Evolutionary conservation across 2,329 filamentous ascomycete genomes (phyloP).

Genomic region (Ophiostoma novo-ulmi): DNA sequence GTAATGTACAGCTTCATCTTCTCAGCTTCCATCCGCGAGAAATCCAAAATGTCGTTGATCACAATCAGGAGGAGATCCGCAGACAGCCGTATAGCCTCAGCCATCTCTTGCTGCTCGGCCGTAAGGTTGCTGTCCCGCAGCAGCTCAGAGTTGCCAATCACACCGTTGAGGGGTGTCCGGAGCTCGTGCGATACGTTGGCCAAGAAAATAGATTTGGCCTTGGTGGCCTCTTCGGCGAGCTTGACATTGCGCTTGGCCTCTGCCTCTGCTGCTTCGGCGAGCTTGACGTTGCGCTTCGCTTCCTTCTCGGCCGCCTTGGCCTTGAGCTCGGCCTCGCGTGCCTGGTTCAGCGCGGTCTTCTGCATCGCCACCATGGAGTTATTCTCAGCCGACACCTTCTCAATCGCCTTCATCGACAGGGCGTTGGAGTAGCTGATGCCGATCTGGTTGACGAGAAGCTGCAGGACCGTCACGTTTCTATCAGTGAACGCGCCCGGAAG

Average conservation of each 20-base stretch:
- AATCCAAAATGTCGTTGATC: constrained; percentile 77
- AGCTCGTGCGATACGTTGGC: constrained; percentile 78
- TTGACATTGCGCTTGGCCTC: constrained; percentile 67
- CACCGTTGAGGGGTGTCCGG: constrained; percentile 76
- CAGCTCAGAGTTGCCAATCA: constrained; percentile 83
- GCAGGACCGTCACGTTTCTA: constrained; percentile 60
- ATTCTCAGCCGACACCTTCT: constrained; percentile 74
- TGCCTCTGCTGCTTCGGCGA: constrained; percentile 79
- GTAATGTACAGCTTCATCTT: constrained; percentile 76
- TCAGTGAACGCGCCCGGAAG: constrained; percentile 72
- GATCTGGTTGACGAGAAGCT: constrained; percentile 73
- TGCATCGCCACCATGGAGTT: constrained; percentile 73
- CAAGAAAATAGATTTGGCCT: constrained; percentile 75
- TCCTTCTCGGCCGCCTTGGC: constrained; percentile 71
- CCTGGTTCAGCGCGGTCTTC: constrained; percentile 66
- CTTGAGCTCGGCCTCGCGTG: constrained; percentile 67
- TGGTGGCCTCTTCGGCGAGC: constrained; percentile 75
- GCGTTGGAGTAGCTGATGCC: constrained; percentile 67
- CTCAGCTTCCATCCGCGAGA: constrained; percentile 88
- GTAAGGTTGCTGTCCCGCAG: constrained; percentile 70
- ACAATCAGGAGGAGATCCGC: constrained; percentile 83
- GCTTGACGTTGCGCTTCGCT: constrained; percentile 70
- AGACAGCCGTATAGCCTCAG: constrained; percentile 79
- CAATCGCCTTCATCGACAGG: constrained; percentile 62
- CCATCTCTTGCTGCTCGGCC: constrained; percentile 75